Percentiles rank a stretch among this genome's conserved stretches.
These are phyloP conservation scores for Cercophora scortea DNA, from an alignment of 495 filamentous ascomycete species.

Conservation along the genomic window DNA sequence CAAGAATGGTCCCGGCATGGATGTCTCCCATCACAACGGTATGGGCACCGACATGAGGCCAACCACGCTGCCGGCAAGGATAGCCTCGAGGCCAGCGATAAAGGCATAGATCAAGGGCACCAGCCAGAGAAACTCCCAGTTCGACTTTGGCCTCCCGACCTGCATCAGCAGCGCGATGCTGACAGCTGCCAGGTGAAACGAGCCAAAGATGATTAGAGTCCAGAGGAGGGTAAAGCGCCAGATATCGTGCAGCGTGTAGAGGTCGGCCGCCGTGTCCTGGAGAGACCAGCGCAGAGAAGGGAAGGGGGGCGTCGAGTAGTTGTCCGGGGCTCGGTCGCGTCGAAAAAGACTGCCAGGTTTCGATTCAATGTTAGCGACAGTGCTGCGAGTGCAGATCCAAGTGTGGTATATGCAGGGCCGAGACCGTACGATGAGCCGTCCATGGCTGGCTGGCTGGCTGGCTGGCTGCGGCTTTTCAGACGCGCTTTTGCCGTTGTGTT, in stretches of 20 bases:
- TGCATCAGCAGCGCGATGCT: slow-evolving; percentile 69
- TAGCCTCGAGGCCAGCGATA: slow-evolving; percentile 70
- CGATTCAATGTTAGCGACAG: background rate
- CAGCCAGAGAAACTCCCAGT: slow-evolving; percentile 69
- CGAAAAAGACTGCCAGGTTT: slow-evolving; percentile 7
- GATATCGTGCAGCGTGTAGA: slow-evolving; percentile 73
- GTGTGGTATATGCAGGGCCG: background rate
- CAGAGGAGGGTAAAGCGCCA: slow-evolving; percentile 90
- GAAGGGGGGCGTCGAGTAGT: slow-evolving; percentile 68
- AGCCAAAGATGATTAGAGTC: slow-evolving; percentile 66
- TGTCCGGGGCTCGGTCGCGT: slow-evolving; percentile 46
- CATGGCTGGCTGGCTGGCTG: slow-evolving; percentile 8
- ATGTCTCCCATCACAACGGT: background rate
- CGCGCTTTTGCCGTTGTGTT: background rate
- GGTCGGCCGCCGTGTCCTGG: slow-evolving; percentile 48
- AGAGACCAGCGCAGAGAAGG: slow-evolving; percentile 80
- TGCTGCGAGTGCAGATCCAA: background rate
- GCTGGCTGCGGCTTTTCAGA: too few species aligned
- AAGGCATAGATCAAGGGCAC: slow-evolving; percentile 68
- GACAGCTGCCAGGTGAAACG: slow-evolving; percentile 62
- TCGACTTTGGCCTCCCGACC: slow-evolving; percentile 42
- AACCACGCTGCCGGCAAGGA: slow-evolving; percentile 82
- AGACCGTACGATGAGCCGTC: slow-evolving; percentile 10
- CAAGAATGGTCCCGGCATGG: background rate
- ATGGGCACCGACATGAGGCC: slow-evolving; percentile 72